phyloP scores from a whole-genome alignment of 176 grass and related monocot genomes.

The Hyparrhenia diplandra region DNA sequence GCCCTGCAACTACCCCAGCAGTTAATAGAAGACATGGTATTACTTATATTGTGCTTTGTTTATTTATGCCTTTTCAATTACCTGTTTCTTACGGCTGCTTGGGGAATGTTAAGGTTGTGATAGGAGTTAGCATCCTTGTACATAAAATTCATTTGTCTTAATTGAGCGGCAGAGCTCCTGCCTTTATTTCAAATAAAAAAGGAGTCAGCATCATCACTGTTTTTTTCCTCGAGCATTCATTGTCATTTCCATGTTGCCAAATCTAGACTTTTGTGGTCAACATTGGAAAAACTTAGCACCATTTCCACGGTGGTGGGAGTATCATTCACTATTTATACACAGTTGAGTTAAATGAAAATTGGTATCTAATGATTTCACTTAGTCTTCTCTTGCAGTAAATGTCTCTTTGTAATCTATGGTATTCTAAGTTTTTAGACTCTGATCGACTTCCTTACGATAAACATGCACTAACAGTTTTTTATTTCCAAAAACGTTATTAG shows the following conservation, averaged over 20 bases:
- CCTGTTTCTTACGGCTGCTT: neutral
- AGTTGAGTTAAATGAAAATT: neutral
- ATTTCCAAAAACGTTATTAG: neutral
- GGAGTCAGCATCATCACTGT: too few species aligned
- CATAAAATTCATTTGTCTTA: too few species aligned
- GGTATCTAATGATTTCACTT: neutral
- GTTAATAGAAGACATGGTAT: conserved; percentile 71
- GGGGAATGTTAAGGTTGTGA: neutral
- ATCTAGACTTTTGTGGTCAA: neutral
- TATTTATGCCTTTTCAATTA: neutral
- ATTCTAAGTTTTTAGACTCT: neutral
- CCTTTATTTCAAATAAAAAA: too few species aligned
- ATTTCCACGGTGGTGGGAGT: neutral
- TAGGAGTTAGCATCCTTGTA: neutral
- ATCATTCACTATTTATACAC: neutral
- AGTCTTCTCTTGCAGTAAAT: neutral
- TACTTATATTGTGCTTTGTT: neutral
- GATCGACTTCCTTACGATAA: neutral
- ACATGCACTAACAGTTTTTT: neutral
- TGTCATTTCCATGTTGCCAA: conserved; percentile 9
- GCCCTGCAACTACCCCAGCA: conserved; percentile 36
- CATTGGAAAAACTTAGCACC: neutral
- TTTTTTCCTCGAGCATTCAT: neutral
- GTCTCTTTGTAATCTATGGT: neutral
- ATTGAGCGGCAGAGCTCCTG: too few species aligned